phyloP scores from a whole-genome alignment of 2,329 filamentous ascomycete species.

The Alternaria ventricosa region DNA sequence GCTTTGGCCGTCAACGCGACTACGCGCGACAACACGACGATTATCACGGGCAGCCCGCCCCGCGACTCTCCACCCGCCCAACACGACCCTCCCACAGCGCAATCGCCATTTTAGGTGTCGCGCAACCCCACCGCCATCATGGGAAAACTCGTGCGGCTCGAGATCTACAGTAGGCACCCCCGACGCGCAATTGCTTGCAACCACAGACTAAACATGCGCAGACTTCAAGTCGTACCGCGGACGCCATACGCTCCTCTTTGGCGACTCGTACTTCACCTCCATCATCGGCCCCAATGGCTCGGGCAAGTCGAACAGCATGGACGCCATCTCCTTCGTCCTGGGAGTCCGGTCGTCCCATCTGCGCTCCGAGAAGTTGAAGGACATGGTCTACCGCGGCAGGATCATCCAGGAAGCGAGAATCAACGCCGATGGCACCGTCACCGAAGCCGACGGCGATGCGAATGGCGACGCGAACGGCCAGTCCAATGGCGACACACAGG shows the following conservation, averaged over 20 bases:
- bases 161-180: conserved; percentile 78
- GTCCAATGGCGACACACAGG: conserved; percentile 54
- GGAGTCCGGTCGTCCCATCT: conserved; percentile 99
- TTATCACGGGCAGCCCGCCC: conserved; percentile 7
- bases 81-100: conserved; percentile 12
- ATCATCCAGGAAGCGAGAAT: conserved; percentile 92
- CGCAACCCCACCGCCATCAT: conserved; percentile 58
- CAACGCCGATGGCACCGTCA: conserved; percentile 85
- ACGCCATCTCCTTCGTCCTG: conserved; percentile 97
- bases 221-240: conserved; percentile 99
- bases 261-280: conserved; percentile 98
- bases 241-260: conserved; percentile 91
- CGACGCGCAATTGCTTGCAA: conserved; percentile 14
- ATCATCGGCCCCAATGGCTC: conserved; percentile 99
- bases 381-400: conserved; percentile 93
- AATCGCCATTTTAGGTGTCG: conserved; percentile 16
- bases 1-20: conserved; percentile 20
- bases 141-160: conserved; percentile 94
- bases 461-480: conserved; percentile 41
- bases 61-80: conserved; percentile 7
- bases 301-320: conserved; percentile 99
- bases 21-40: conserved; percentile 11
- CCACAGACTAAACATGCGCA: conserved; percentile 47
- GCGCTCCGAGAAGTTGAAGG: conserved; percentile 89
- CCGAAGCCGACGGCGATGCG: conserved; percentile 50